Evolutionary conservation across 495 filamentous ascomycete species (phyloP).

Genomic region (Tuber aestivum): DNA sequence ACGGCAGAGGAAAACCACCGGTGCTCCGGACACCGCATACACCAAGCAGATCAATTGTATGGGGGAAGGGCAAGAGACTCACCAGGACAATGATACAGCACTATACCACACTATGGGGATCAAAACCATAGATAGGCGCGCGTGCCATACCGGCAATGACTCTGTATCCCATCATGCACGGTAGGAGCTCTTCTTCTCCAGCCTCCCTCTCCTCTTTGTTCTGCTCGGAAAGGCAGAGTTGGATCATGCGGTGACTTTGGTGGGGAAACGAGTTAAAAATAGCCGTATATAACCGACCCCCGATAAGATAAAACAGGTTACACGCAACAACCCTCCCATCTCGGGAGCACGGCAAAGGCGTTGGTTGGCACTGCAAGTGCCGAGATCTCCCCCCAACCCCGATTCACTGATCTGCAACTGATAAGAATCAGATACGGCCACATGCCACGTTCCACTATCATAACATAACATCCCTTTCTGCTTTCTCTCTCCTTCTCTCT

Average conservation of each 20-base stretch:
- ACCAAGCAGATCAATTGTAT: too few relatives aligned
- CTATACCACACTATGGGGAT: neutral
- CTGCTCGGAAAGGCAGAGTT: neutral
- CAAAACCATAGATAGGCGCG: neutral
- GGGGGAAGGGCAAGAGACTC: neutral
- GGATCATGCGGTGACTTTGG: neutral
- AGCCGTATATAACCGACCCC: neutral
- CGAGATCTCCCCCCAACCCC: neutral
- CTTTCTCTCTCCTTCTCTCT: neutral
- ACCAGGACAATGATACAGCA: neutral
- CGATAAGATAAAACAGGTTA: neutral
- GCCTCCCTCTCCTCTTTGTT: neutral
- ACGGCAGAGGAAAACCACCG: neutral
- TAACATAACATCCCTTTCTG: neutral
- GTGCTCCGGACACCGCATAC: too few relatives aligned
- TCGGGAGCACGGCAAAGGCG: neutral
- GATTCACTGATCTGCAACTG: neutral
- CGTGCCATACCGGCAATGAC: too few relatives aligned
- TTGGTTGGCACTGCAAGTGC: neutral
- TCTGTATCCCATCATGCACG: neutral
- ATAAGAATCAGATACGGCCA: neutral
- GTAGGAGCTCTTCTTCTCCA: neutral
- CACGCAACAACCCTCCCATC: neutral
- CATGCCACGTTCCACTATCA: neutral
- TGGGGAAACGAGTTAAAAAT: neutral